These are phyloP conservation scores for Fusarium succisae DNA, from an alignment of 2,329 filamentous ascomycete genomes.

Conservation along the genomic window DNA sequence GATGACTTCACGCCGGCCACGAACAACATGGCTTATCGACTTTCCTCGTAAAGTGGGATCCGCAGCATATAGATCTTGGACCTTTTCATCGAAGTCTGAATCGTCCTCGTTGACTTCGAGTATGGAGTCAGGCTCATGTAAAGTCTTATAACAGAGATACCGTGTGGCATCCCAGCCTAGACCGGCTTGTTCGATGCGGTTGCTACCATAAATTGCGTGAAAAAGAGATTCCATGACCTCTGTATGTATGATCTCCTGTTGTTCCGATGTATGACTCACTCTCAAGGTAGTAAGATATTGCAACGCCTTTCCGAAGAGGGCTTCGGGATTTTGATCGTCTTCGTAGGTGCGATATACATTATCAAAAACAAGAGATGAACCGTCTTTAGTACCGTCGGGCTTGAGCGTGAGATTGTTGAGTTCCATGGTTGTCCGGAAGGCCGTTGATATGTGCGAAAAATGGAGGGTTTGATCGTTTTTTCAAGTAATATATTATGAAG, in stretches of 20 bases:
- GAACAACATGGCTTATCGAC: not conserved
- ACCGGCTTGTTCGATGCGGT: not conserved
- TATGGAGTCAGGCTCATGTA: not conserved
- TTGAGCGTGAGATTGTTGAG: not conserved
- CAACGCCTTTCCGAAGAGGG: not conserved
- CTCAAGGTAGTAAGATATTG: not conserved
- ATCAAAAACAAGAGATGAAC: not conserved
- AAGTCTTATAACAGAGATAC: not conserved
- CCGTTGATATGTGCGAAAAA: not conserved
- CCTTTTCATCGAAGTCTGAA: not conserved
- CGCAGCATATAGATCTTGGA: not conserved
- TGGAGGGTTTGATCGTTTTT: no score
- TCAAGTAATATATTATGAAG: not conserved
- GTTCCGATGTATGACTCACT: not conserved
- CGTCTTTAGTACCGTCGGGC: fast-evolving
- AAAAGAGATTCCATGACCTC: not conserved
- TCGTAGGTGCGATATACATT: not conserved
- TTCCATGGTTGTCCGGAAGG: not conserved
- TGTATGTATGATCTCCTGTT: fast-evolving
- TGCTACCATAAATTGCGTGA: not conserved
- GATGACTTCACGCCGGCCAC: constrained; percentile 29
- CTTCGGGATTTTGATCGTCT: not conserved
- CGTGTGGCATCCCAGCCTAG: not conserved
- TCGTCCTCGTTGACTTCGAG: not conserved
- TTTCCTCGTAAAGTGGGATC: not conserved